Base-by-base conservation (phyloP, 2,329 filamentous ascomycete species). In the Monosporascus cannonballus region DNA sequence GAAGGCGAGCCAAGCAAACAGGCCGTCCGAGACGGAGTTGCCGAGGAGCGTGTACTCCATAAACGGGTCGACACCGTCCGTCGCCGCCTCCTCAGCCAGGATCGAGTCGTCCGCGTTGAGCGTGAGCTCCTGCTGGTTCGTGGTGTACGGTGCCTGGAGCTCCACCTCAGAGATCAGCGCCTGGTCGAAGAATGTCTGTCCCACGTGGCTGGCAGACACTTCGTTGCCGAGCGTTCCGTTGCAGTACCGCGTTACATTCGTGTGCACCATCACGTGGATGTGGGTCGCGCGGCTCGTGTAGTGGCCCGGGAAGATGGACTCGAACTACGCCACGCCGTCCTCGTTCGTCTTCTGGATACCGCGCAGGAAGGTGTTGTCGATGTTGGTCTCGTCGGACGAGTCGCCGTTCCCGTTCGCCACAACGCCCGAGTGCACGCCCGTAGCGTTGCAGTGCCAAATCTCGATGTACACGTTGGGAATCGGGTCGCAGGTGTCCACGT, bases 121-220 rank as follows among this genome's bases (percentile, higher is more conserved):
- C 4, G 76, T 83, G 20, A 78, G 51, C 0, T 57, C 49, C 54
- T 78, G 71, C 0, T 68, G 73, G 67, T 81, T 81, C 52, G 65
- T 64, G 5, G 54, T 65, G 66, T 81, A 81, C 0, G 78, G 77
- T 0, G 63, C 54, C 1, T 68, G 70, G 9, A 65, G 64, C 55
- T 83, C 76, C 51, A 86, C 79, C 39, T 70, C 56, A 25, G 61
- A 60, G 58, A 81, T 76, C 9, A 87, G 75, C 56, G 73, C 71
- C 63, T 85, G 78, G 64, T 86, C 81, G 64, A 84, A 83, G 74
- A 83, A 87, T 49, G 84, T 63, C 64, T 88, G 84, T 18, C 84
- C 83, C 39, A 86, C 74, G 68, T 87, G 83, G 7, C 78, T 76
- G 53, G 80, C 74, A 49, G 69, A 72, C 17, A 73, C 72, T 54